These are phyloP conservation scores for Eucalyptus paniculata DNA, from an alignment of 345 rosid species.

Conservation along the genomic window DNA sequence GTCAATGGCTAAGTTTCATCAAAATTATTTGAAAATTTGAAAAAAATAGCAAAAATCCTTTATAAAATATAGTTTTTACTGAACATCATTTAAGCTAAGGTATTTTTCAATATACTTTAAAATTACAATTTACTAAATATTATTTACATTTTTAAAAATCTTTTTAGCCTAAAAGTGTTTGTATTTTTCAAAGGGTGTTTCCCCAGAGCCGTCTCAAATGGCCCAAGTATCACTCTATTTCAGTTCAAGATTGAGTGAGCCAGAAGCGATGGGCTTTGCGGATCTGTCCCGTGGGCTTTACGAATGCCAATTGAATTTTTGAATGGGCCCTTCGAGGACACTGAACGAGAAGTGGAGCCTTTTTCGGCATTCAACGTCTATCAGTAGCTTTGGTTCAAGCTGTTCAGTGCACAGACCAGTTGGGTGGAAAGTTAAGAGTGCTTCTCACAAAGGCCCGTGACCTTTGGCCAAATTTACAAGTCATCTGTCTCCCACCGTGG, in stretches of 20 bases:
- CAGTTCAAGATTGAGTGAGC: not conserved
- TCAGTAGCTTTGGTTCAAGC: not conserved
- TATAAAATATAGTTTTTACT: no score
- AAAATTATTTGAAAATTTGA: no score
- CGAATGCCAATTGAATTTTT: not conserved
- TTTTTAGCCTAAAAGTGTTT: no score
- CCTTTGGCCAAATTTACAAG: not conserved
- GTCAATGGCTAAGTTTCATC: rapidly evolving
- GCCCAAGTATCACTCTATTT: not conserved
- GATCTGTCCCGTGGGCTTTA: not conserved
- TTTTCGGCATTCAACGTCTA: not conserved
- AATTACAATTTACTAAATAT: no score
- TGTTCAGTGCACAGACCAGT: not conserved
- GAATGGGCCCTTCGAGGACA: not conserved
- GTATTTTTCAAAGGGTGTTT: no score
- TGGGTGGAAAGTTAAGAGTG: not conserved
- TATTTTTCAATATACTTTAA: no score
- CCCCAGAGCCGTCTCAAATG: rapidly evolving
- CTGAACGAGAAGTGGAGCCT: not conserved
- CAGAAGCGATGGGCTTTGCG: not conserved
- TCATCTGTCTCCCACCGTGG: not conserved
- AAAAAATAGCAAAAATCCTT: no score
- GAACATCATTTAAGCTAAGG: no score
- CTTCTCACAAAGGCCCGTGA: not conserved
- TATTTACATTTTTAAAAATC: no score